Evolutionary conservation across 345 rosid genomes (phyloP).

Genomic region (Orychophragmus violaceus): DNA sequence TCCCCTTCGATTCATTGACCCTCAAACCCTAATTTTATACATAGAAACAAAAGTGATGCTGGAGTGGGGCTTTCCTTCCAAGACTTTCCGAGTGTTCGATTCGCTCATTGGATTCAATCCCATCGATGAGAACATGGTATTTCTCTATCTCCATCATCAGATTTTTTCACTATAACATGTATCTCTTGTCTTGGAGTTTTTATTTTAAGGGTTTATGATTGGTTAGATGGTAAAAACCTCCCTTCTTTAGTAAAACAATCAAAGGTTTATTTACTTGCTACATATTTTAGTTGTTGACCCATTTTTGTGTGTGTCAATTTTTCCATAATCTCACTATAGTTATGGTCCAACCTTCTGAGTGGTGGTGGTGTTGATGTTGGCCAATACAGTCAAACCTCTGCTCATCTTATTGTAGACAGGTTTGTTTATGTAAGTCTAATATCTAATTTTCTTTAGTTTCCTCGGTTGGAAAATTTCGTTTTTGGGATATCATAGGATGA

Average conservation of each 20-base stretch:
- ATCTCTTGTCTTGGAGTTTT: neutral
- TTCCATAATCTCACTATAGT: slow-evolving; percentile 26
- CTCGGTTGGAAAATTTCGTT: neutral
- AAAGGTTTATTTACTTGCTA: neutral
- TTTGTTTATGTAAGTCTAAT: slow-evolving; percentile 46
- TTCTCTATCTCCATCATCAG: slow-evolving; percentile 39
- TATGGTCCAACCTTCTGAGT: slow-evolving; percentile 55
- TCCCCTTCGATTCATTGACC: neutral
- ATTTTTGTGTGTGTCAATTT: too few relatives aligned
- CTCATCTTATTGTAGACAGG: slow-evolving; percentile 67
- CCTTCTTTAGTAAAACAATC: too few relatives aligned
- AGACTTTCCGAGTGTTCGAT: slow-evolving; percentile 55
- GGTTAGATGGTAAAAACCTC: neutral
- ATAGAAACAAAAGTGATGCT: slow-evolving; percentile 5
- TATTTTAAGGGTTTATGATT: neutral
- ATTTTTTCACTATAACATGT: too few relatives aligned
- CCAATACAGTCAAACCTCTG: too few relatives aligned
- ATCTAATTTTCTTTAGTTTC: neutral
- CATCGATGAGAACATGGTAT: too few relatives aligned
- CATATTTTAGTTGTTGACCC: too few relatives aligned
- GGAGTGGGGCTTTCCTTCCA: slow-evolving; percentile 36
- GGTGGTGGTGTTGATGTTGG: too few relatives aligned
- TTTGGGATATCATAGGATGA: too few relatives aligned
- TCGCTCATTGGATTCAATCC: slow-evolving; percentile 60
- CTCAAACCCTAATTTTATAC: neutral